Evolutionary conservation across 345 rosid genomes (phyloP).

Genomic region (Eucalyptus curtisii): DNA sequence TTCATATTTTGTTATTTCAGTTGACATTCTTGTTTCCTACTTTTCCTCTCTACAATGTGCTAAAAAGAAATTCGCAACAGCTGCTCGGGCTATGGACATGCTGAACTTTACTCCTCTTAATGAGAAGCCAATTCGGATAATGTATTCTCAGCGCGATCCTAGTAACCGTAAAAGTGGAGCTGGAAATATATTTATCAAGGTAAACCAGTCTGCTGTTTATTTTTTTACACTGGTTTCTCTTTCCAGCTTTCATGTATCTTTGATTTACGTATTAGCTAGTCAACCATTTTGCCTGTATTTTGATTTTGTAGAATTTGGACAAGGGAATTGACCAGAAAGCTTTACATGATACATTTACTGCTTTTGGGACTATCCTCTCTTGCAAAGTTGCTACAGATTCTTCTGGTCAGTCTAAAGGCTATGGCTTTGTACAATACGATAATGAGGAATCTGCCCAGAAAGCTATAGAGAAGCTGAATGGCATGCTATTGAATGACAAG

Average conservation of each 20-base stretch:
- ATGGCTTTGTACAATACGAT: slow-evolving; percentile 92
- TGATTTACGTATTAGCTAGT: not conserved
- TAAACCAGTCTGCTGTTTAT: not conserved
- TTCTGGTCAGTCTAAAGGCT: slow-evolving; percentile 84
- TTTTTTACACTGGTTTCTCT: not conserved
- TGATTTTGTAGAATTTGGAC: slow-evolving; percentile 63
- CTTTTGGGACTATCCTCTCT: slow-evolving; percentile 77
- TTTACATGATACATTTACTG: slow-evolving; percentile 70
- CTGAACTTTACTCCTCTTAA: slow-evolving; percentile 71
- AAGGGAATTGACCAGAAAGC: slow-evolving; percentile 86
- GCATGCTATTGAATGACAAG: slow-evolving; percentile 91
- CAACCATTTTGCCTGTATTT: not conserved
- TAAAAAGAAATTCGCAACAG: slow-evolving; percentile 11
- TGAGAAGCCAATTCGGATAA: slow-evolving; percentile 68
- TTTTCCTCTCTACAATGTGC: not conserved
- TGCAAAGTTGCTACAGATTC: slow-evolving; percentile 89
- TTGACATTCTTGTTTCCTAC: not conserved
- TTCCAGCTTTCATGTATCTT: not conserved
- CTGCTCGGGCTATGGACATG: slow-evolving; percentile 73
- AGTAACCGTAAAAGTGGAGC: slow-evolving; percentile 77
- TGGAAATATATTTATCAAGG: slow-evolving; percentile 96
- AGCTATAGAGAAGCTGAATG: slow-evolving; percentile 74
- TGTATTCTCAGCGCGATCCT: slow-evolving; percentile 83
- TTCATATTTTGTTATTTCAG: not conserved
- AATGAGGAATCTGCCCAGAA: slow-evolving; percentile 66